Conservation (phyloP, 1,139 yeast species). For the Scheffersomyces parashehatae region DNA sequence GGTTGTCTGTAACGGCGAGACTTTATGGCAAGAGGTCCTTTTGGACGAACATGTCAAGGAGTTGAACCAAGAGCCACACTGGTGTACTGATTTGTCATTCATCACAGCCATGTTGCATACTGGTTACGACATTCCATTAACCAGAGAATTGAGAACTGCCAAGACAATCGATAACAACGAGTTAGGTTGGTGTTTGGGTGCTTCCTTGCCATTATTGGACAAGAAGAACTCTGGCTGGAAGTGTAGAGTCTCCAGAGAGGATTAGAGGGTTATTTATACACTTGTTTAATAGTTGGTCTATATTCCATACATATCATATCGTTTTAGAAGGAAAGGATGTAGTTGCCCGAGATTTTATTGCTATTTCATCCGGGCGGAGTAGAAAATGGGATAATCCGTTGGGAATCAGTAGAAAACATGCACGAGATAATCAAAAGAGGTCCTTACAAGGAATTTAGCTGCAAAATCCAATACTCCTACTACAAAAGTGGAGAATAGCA, state of each 20-base stretch:
- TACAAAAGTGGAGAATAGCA: too few relatives aligned
- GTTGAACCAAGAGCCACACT: constrained; percentile 77
- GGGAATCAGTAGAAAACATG: too few relatives aligned
- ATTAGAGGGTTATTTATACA: too few relatives aligned
- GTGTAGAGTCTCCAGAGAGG: constrained; percentile 46
- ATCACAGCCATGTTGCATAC: constrained; percentile 87
- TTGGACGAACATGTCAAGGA: constrained; percentile 67
- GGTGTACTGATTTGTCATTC: constrained; percentile 92
- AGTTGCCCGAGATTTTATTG: too few relatives aligned
- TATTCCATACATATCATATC: too few relatives aligned
- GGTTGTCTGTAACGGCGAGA: constrained; percentile 81
- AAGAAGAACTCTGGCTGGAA: constrained; percentile 63
- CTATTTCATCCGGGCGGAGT: too few relatives aligned
- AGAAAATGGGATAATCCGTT: too few relatives aligned
- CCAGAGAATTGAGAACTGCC: constrained; percentile 89
- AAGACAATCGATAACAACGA: constrained; percentile 85
- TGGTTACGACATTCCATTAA: constrained; percentile 91
- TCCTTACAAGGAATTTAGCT: too few relatives aligned
- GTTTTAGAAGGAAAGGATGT: too few relatives aligned
- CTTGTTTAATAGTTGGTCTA: too few relatives aligned
- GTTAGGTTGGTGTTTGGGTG: constrained; percentile 98
- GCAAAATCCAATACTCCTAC: too few relatives aligned
- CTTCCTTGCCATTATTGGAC: constrained; percentile 86
- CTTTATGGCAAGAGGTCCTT: constrained; percentile 63
- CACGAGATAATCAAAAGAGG: too few relatives aligned